These are phyloP conservation scores for Nigrospora osmanthi DNA, from an alignment of 2,329 filamentous ascomycete species.

Conservation along the genomic window DNA sequence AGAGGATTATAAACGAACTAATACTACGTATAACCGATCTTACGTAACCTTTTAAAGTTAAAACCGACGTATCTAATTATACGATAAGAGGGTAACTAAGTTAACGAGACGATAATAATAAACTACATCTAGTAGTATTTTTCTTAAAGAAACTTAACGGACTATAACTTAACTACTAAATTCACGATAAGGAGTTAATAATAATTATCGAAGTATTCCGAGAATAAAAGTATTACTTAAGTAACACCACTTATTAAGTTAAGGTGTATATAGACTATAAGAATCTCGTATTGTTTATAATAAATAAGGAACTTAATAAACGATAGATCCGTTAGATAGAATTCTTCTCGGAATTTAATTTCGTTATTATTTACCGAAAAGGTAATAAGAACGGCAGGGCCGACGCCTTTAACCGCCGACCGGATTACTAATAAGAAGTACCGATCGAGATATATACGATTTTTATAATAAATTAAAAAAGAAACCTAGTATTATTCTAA, in stretches of 20 bases:
- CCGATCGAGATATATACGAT: background rate
- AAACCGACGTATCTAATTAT: no score
- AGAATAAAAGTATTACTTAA: slow-evolving; percentile 12
- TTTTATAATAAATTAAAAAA: background rate
- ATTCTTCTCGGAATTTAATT: background rate
- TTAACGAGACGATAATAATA: no score
- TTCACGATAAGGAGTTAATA: slow-evolving; percentile 25
- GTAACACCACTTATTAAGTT: slow-evolving; percentile 6
- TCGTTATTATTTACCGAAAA: slow-evolving; percentile 2
- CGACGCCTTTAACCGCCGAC: background rate
- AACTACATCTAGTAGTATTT: slow-evolving; percentile 7
- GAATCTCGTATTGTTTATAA: slow-evolving; percentile 16
- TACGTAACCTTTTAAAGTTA: no score
- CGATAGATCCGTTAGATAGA: slow-evolving; percentile 5
- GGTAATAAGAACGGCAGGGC: background rate
- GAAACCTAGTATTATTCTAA: background rate
- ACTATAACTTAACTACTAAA: slow-evolving; percentile 20
- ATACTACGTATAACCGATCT: no score
- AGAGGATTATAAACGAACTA: no score
- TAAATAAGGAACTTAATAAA: slow-evolving; percentile 12
- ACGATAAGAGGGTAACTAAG: no score
- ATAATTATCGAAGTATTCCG: slow-evolving; percentile 17
- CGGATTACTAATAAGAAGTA: background rate
- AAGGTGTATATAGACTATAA: slow-evolving; percentile 8
- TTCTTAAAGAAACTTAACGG: slow-evolving; percentile 8